Conservation (phyloP, 306 rosid species). For the Pyrus pyrifolia region DNA sequence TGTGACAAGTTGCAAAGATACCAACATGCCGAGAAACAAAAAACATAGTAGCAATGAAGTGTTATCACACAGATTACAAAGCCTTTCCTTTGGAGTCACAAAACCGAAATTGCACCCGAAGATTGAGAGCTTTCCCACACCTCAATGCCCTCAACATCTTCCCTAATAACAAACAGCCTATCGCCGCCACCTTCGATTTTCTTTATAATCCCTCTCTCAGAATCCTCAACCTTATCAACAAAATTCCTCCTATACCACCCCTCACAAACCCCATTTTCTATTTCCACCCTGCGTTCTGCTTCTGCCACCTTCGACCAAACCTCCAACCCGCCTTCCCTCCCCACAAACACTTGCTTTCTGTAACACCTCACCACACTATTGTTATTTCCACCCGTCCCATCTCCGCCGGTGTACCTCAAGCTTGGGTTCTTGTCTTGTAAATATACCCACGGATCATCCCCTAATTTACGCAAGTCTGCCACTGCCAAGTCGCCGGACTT, state of each 20-base stretch:
- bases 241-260: constrained; percentile 65
- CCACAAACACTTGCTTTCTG: constrained; percentile 61
- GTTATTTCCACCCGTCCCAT: constrained; percentile 3
- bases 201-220: constrained; percentile 60
- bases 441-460: constrained; percentile 85
- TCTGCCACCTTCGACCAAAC: constrained; percentile 61
- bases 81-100: background rate
- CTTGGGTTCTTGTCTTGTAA: constrained; percentile 74
- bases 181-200: constrained; percentile 82
- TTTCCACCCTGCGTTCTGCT: constrained; percentile 13
- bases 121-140: constrained; percentile 85
- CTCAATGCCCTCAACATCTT: constrained; percentile 77
- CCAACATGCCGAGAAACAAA: background rate
- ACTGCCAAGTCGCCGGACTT: constrained; percentile 78
- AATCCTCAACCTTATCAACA: constrained; percentile 61
- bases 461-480: constrained; percentile 70
- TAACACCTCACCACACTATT: constrained; percentile 46
- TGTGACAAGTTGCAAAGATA: background rate
- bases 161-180: constrained; percentile 73
- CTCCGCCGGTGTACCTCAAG: constrained; percentile 25
- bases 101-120: constrained; percentile 25
- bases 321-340: constrained; percentile 71
- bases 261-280: constrained; percentile 26
- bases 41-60: background rate
- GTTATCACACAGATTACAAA: background rate